phyloP scores from a whole-genome alignment of 129 eudicot species.

The Flaveria trinervia region DNA sequence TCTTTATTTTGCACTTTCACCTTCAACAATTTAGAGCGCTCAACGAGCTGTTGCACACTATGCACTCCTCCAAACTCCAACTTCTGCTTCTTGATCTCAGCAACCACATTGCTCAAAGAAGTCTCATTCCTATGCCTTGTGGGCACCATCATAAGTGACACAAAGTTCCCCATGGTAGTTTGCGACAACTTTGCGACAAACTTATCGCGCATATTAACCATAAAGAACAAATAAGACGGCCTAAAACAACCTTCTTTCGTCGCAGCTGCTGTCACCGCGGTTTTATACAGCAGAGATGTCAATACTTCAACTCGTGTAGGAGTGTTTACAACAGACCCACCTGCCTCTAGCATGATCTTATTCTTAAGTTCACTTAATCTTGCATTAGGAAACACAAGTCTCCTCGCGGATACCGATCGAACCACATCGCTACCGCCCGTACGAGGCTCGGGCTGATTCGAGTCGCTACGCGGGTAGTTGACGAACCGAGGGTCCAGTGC shows the following conservation, averaged over 20 bases:
- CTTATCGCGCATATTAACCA: neutral
- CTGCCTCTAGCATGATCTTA: neutral
- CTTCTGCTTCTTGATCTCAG: neutral
- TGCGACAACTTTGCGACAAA: neutral
- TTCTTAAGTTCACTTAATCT: neutral
- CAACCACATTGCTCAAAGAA: neutral
- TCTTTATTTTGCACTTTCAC: neutral
- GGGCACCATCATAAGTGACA: neutral
- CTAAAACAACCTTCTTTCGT: too few relatives aligned
- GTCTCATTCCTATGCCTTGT: neutral
- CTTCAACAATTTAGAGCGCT: neutral
- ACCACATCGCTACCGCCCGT: too few relatives aligned
- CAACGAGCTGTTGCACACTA: neutral
- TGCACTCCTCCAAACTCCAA: neutral
- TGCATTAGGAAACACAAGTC: neutral
- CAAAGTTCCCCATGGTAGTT: neutral
- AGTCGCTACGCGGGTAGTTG: neutral
- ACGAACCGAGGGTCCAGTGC: neutral
- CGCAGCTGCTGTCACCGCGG: constrained; percentile 3
- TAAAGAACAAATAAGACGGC: neutral
- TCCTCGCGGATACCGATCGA: neutral
- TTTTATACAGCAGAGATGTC: constrained; percentile 11
- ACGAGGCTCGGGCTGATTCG: too few relatives aligned
- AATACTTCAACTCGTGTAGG: constrained; percentile 8
- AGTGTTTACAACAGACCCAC: neutral